Evolutionary conservation across 2,329 filamentous ascomycete species (phyloP), one percentile per base, ranked within the genome.

Genomic region (Emergomyces pasteurianus): DNA sequence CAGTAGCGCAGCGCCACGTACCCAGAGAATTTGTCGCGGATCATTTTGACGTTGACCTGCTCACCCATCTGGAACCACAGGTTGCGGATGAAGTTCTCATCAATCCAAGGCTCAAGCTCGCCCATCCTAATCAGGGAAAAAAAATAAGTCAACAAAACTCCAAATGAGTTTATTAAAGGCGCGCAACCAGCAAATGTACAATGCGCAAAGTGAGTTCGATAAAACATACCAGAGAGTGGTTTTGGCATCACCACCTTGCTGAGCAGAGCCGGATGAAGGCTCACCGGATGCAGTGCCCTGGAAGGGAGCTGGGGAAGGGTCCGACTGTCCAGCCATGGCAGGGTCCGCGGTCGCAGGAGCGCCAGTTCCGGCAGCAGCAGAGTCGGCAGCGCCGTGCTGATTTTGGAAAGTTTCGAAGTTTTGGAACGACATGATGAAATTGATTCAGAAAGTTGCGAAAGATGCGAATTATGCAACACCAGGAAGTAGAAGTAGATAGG

Each of bases 21-120:
- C 91, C 92, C 94, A 73, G 92, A 96, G 77, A 96, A 96, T 78
- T 96, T 96, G 80, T 99, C 94, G 67, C 94, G 90, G 71, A 99
- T 99, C 83, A 99, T 96, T 84, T 99, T 99, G 69, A 99, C 94
- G 70, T 96, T 96, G 70, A 99, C 94, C 65, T 86, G 86, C 77
- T 97, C 94, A 67, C 89, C 91, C 79, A 96, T 89, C 69, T 92
- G 86, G 71, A 90, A 95, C 83, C 90, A 97, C 53, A 97, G 86
- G 68, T 89, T 94, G 77, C 95, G 92, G 72, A 99, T 89, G 75
- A 97, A 99, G 78, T 92, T 95, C 80, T 99, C 94, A 70, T 99
- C 94, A 79, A 99, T 97, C 94, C 94, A 99, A 34, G 91, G 90
- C 77, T 97, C 92, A 65, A 99, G 87, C 75, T 99, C 94, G 68